Base-by-base conservation (phyloP, 495 filamentous ascomycete genomes). In the Penicillium chermesinum region DNA sequence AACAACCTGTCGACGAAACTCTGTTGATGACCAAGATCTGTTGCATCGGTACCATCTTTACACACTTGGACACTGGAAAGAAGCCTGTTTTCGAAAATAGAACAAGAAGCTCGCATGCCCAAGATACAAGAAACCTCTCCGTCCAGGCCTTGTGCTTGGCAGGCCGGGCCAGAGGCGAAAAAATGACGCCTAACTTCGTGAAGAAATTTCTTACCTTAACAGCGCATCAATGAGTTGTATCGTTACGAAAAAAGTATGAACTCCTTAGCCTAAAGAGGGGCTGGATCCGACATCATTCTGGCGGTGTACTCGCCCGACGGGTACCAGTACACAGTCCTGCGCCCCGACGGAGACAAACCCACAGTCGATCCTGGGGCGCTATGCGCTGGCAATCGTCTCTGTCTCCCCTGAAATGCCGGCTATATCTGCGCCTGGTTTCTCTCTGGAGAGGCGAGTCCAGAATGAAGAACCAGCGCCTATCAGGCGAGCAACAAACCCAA, bases 271-370 rank as follows among this genome's bases (percentile, higher is more conserved):
- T 37, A 5, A 17, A 37, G 12, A 37, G 35, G 35, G 55, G 58
- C 38, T 50, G 62, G 19, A 19, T 30, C 17, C 41, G 44, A 52
- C 52, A 52, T 58, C 52, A 55, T 52, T 59, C 38, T 59, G 43
- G 56, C 56, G 56, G 56, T 59, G 56, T 46, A 48, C 35, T 38
- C 9, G 15, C 32, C 17, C 18, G 20, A 15, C 17, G 16, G 20
- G 42, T 14, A 45, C 9, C 32, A 17, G 42, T 34, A 45, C 22
- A 18, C 30, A 17, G 12, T 21, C 22, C 42, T 44, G 8, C 17
- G 17, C 42, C 25, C 22, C 13, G 12, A 44, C 3, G 3, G n/a
- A 9, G 9, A 42, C 39, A 7, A n/a, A 16, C 14, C n/a, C 39
- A 13, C 27, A 13, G 12, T 7, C 15, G 15, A 20, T 19, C 10